Base-by-base conservation (phyloP, 2,329 filamentous ascomycete species). In the Catunica adiposa region DNA sequence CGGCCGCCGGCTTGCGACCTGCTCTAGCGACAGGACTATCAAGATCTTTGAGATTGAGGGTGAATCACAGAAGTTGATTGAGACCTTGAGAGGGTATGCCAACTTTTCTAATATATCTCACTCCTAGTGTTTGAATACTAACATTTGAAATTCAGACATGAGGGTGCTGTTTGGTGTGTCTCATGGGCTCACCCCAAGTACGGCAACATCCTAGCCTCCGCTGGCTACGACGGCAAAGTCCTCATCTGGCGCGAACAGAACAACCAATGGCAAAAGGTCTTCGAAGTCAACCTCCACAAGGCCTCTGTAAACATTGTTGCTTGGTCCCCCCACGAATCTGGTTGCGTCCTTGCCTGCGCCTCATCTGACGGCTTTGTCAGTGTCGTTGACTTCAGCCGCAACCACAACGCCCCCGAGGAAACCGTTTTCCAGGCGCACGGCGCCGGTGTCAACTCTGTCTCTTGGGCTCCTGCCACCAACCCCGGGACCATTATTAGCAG, bases 21-120 rank as follows among this genome's bases (percentile, higher is more conserved):
- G 92, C 71, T 96, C 89, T 37, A 96, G 90, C 62, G 92, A 98
- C 72, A 89, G 92, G 68, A 97, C 90, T 51, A 94, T 98, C 75
- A 97, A 97, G 75, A 97, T 98, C 67, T 98, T 96, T 67, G 92
- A 98, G 71, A 84, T 98, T 56, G 90, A 97, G 65, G 88, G 89
- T 65, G 89, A 97, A 64, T 79, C 84, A 62, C 90, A 98, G 71
- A 80, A 86, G 61, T 73, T 97, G 63, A 79, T 87, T 34, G 90
- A 97, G 73, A 98, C 92, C 25, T 74, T 98, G 62, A 95, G 94
- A 72, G 90, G 90, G 88, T 94, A 78, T 65, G 73, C 11, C 11
- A 5, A 25, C 11, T 51, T 25, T 25, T 20, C 9, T 23, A 14
- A 22, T 22, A 25, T 22, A 52, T 20, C 3, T 34, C 29, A 9